These are phyloP conservation scores for Pilatotrama ljubarskyi DNA, from an alignment of 768 basidiomycete genomes.

Conservation along the genomic window DNA sequence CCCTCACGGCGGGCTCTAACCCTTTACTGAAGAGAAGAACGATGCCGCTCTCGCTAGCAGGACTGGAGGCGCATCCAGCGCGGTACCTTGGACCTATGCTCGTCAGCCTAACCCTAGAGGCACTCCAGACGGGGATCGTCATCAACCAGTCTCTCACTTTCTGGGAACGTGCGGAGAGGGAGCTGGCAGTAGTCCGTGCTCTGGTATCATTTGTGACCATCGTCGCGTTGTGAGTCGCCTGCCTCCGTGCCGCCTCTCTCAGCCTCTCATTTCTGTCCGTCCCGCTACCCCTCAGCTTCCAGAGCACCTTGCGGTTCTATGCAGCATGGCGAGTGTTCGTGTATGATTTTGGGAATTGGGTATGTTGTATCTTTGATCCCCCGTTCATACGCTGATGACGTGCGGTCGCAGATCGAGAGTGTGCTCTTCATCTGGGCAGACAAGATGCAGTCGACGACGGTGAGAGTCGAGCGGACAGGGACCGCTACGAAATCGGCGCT, in stretches of 20 bases:
- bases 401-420: not conserved
- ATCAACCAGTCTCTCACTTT: slow-evolving; percentile 28
- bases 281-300: slow-evolving; percentile 16
- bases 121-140: slow-evolving; percentile 28
- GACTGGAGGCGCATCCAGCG: slow-evolving; percentile 19
- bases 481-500: not conserved
- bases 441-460: slow-evolving; percentile 21
- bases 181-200: slow-evolving; percentile 17
- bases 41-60: slow-evolving; percentile 22
- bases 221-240: slow-evolving; percentile 23
- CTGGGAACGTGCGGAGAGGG: slow-evolving; percentile 21
- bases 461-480: not conserved
- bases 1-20: not conserved
- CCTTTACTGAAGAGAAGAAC: not conserved
- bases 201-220: slow-evolving; percentile 28
- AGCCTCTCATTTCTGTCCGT: not conserved
- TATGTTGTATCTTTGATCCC: not conserved
- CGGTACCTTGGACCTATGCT: slow-evolving; percentile 28
- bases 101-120: slow-evolving; percentile 23
- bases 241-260: not conserved
- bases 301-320: slow-evolving; percentile 25
- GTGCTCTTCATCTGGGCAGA: slow-evolving; percentile 23
- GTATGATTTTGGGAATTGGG: slow-evolving; percentile 29
- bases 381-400: not conserved
- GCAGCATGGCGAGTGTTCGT: slow-evolving; percentile 27